phyloP scores from a whole-genome alignment of 2,329 filamentous ascomycete species.

The Rutstroemia sp. region DNA sequence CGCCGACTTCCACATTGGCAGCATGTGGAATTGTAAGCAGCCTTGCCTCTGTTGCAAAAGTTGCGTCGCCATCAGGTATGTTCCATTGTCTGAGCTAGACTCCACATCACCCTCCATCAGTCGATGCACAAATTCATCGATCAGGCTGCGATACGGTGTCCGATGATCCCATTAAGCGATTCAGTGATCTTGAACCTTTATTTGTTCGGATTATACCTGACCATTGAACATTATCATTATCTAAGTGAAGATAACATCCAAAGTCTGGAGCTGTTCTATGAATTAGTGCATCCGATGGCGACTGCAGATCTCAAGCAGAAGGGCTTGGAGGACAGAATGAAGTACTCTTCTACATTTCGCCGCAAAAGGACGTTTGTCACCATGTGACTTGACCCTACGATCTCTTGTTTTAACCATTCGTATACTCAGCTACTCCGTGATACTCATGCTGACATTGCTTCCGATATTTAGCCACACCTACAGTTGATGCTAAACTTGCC shows the following conservation, averaged over 20 bases:
- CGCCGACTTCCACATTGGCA: conserved; percentile 6
- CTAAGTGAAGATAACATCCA: too few relatives aligned
- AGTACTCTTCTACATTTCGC: neutral
- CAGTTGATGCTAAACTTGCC: conserved; percentile 24
- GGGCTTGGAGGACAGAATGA: too few relatives aligned
- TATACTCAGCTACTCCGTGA: neutral
- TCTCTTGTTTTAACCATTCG: neutral
- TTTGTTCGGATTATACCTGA: too few relatives aligned
- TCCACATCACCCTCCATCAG: neutral
- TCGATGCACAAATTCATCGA: neutral
- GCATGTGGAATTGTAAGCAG: conserved; percentile 26
- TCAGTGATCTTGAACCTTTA: too few relatives aligned
- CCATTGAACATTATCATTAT: too few relatives aligned
- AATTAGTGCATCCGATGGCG: too few relatives aligned
- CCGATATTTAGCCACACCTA: conserved; percentile 19
- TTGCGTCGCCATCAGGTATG: conserved; percentile 17
- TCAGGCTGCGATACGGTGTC: too few relatives aligned
- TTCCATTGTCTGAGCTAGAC: neutral
- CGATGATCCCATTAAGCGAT: too few relatives aligned
- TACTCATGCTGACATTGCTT: neutral
- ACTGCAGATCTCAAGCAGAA: too few relatives aligned
- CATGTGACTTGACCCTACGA: neutral
- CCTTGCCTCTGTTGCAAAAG: conserved; percentile 18
- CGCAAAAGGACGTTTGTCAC: neutral
- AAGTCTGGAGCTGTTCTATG: too few relatives aligned